These are phyloP conservation scores for Neurospora crassa DNA, from an alignment of 2,329 filamentous ascomycete species.

Conservation along the genomic window DNA sequence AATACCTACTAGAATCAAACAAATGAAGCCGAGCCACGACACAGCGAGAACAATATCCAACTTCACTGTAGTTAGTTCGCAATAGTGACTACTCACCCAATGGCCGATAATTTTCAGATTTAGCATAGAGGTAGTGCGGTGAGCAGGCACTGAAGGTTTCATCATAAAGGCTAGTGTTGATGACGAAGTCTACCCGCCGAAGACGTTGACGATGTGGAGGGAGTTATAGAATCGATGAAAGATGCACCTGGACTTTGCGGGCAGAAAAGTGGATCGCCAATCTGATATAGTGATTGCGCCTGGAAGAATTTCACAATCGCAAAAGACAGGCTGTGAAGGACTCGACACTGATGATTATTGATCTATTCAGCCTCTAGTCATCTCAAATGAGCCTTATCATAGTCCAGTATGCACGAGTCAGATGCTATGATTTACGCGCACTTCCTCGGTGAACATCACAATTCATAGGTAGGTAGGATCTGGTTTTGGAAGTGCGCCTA, in stretches of 20 bases:
- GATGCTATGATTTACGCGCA: neutral
- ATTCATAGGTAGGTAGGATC: neutral
- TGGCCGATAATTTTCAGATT: neutral
- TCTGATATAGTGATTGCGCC: neutral
- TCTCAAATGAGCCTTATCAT: neutral
- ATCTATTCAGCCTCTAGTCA: neutral
- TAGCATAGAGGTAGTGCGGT: neutral
- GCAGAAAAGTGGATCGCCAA: neutral
- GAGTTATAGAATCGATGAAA: neutral
- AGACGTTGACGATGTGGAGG: neutral
- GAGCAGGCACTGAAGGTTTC: neutral
- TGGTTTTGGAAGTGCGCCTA: neutral
- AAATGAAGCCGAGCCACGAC: neutral
- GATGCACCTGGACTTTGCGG: neutral
- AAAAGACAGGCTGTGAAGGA: neutral
- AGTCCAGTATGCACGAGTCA: neutral
- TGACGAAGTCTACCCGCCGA: neutral
- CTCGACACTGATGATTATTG: neutral
- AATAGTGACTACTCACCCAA: neutral
- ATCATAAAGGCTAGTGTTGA: neutral
- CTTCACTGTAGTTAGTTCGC: neutral
- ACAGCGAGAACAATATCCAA: neutral
- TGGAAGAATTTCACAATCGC: neutral
- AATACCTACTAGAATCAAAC: neutral
- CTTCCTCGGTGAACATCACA: neutral